Percentiles rank a stretch among this genome's conserved stretches.
Conservation (phyloP, 2,329 filamentous ascomycete genomes). For the Pseudogymnoascus destructans region DNA sequence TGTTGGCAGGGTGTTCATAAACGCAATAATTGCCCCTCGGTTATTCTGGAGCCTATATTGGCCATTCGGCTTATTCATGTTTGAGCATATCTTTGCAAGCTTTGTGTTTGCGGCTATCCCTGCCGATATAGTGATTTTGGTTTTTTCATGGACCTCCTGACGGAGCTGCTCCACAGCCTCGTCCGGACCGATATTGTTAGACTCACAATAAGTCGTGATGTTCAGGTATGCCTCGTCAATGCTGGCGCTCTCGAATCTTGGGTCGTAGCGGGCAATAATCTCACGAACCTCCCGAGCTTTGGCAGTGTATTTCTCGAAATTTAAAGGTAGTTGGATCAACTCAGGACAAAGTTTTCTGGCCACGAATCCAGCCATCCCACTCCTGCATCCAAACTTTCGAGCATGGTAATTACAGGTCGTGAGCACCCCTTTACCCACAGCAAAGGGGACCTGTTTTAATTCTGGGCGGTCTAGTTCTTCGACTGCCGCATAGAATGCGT, state of each 20-base stretch:
- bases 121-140: slow-evolving; percentile 79
- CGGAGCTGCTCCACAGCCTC: slow-evolving; percentile 69
- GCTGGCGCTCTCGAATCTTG: slow-evolving; percentile 81
- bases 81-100: slow-evolving; percentile 88
- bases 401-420: slow-evolving; percentile 77
- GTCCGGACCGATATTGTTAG: slow-evolving; percentile 54
- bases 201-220: slow-evolving; percentile 71
- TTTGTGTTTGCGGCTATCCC: slow-evolving; percentile 90
- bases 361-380: slow-evolving; percentile 92
- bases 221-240: slow-evolving; percentile 97
- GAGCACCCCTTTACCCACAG: slow-evolving; percentile 60
- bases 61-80: slow-evolving; percentile 92
- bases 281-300: slow-evolving; percentile 81
- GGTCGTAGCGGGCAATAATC: slow-evolving; percentile 76
- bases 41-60: slow-evolving; percentile 69
- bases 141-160: slow-evolving; percentile 58
- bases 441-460: slow-evolving; percentile 75
- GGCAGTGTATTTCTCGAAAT: slow-evolving; percentile 80
- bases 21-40: slow-evolving; percentile 61
- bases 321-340: slow-evolving; percentile 67
- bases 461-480: slow-evolving; percentile 77
- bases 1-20: slow-evolving; percentile 73
- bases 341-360: slow-evolving; percentile 87
- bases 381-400: slow-evolving; percentile 77
- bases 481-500: slow-evolving; percentile 94